Evolutionary conservation across 1,284 basidiomycete species (phyloP).

Genomic region (Marasmius oreades): DNA sequence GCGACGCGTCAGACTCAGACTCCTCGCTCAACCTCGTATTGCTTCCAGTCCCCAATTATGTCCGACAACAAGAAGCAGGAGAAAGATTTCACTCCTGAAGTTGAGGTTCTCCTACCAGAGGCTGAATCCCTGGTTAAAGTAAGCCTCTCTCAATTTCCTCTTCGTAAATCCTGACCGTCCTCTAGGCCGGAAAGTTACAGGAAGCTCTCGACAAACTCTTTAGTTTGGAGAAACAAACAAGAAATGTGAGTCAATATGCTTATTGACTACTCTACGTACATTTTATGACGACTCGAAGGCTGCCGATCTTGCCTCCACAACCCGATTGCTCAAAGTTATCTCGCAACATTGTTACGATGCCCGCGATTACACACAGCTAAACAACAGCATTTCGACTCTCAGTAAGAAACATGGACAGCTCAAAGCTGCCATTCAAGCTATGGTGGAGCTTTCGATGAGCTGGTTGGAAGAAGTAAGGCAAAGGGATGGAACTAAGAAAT

Average conservation of each 20-base stretch:
- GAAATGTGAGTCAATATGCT: constrained; percentile 66
- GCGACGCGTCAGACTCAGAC: constrained; percentile 65
- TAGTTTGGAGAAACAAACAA: constrained; percentile 90
- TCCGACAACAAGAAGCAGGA: constrained; percentile 78
- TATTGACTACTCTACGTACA: not conserved
- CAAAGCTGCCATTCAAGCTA: constrained; percentile 84
- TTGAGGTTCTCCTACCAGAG: constrained; percentile 59
- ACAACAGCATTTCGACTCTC: constrained; percentile 69
- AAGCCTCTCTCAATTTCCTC: constrained; percentile 3
- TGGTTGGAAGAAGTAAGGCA: constrained; percentile 77
- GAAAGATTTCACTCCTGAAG: constrained; percentile 71
- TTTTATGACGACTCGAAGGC: constrained; percentile 50
- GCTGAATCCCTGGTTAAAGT: constrained; percentile 56
- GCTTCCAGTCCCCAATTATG: constrained; percentile 48
- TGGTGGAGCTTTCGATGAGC: constrained; percentile 83
- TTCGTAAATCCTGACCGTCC: constrained; percentile 2
- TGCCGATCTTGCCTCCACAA: constrained; percentile 89
- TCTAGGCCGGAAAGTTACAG: constrained; percentile 72
- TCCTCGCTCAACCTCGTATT: constrained; percentile 31
- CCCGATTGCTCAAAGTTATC: constrained; percentile 76
- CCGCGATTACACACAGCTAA: constrained; percentile 68
- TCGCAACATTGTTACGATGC: constrained; percentile 72
- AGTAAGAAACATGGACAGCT: constrained; percentile 98
- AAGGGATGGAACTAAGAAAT: constrained; percentile 67
- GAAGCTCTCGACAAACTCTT: constrained; percentile 91